Evolutionary conservation across 192 early-diverging fungal species (phyloP).

Genomic region (Spizellomyces sp.): DNA sequence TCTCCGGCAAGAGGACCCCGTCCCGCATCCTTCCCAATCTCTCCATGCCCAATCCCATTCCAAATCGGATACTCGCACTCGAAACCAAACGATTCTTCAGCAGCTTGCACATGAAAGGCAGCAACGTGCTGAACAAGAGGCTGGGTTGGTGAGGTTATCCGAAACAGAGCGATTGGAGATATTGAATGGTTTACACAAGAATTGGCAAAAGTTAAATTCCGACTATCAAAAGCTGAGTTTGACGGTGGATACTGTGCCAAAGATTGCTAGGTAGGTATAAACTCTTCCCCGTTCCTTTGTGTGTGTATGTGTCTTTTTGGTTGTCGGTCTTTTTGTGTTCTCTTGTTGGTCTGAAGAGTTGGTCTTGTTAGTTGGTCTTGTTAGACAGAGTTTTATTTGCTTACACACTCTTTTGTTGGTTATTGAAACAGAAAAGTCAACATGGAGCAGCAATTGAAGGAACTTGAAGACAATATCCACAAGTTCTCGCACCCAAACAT

Average conservation of each 20-base stretch:
- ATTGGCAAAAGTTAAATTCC: slow-evolving; percentile 55
- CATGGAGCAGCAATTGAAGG: slow-evolving; percentile 62
- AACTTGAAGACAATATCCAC: slow-evolving; percentile 56
- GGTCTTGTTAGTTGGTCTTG: not conserved
- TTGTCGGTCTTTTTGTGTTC: not conserved
- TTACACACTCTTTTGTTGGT: not conserved
- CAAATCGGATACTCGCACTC: slow-evolving; percentile 13
- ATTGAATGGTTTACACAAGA: slow-evolving; percentile 51
- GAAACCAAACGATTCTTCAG: slow-evolving; percentile 6
- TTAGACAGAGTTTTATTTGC: slow-evolving; percentile 5
- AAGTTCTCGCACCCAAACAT: slow-evolving; percentile 60
- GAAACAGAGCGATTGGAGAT: slow-evolving; percentile 54
- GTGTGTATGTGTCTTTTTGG: no score
- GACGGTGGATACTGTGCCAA: slow-evolving; percentile 64
- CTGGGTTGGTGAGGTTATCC: slow-evolving; percentile 39
- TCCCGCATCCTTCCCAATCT: not conserved
- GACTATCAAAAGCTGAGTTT: slow-evolving; percentile 61
- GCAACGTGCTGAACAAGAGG: slow-evolving; percentile 11
- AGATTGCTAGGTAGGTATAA: slow-evolving; percentile 53
- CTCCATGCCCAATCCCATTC: not conserved
- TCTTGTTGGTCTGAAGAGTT: not conserved
- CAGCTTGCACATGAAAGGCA: slow-evolving; percentile 6
- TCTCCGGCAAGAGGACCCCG: slow-evolving; percentile 7
- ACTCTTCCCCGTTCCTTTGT: no score
- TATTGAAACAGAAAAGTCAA: slow-evolving; percentile 51